Percentiles rank a stretch among this genome's conserved stretches.
Conservation (phyloP, 805 yeast species). For the Candida lessepsii region DNA sequence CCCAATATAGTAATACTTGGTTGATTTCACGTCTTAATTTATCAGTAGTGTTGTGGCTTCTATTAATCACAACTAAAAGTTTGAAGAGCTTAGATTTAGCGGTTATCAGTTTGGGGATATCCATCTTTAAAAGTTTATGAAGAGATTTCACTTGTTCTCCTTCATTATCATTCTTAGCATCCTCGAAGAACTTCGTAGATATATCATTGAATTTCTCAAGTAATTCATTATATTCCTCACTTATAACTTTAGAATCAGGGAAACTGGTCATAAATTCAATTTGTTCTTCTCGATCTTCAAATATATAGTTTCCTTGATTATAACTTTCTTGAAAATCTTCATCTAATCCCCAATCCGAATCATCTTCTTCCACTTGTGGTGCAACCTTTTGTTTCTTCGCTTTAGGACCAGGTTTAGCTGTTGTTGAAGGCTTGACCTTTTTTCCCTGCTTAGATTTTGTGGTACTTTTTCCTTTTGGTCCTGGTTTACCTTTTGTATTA, state of each 20-base stretch:
- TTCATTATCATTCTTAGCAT: constrained; percentile 18
- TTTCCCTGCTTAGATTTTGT: too few relatives aligned
- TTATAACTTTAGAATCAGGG: constrained; percentile 25
- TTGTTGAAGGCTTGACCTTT: too few relatives aligned
- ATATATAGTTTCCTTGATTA: constrained; percentile 33
- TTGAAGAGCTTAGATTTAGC: constrained; percentile 30
- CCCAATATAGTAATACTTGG: constrained; percentile 21
- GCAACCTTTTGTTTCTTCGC: constrained; percentile 13
- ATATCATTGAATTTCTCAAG: constrained; percentile 15
- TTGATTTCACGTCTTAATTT: constrained; percentile 11
- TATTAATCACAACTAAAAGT: constrained; percentile 28
- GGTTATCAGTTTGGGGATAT: constrained; percentile 29
- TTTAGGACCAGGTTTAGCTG: constrained; percentile 8
- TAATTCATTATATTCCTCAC: constrained; percentile 18
- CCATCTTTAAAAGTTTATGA: constrained; percentile 18
- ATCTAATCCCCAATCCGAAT: constrained; percentile 46
- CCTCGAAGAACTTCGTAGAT: constrained; percentile 8
- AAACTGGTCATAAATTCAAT: constrained; percentile 22
- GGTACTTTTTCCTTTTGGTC: neutral
- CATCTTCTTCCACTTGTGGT: constrained; percentile 14
- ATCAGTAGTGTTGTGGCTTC: constrained; percentile 17
- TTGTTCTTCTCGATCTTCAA: constrained; percentile 32
- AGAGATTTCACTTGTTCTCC: constrained; percentile 14
- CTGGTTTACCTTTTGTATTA: constrained; percentile 1
- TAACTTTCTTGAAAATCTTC: constrained; percentile 28